These are phyloP conservation scores for Flaveria bidentis DNA, from an alignment of 129 eudicot genomes.

Conservation along the genomic window DNA sequence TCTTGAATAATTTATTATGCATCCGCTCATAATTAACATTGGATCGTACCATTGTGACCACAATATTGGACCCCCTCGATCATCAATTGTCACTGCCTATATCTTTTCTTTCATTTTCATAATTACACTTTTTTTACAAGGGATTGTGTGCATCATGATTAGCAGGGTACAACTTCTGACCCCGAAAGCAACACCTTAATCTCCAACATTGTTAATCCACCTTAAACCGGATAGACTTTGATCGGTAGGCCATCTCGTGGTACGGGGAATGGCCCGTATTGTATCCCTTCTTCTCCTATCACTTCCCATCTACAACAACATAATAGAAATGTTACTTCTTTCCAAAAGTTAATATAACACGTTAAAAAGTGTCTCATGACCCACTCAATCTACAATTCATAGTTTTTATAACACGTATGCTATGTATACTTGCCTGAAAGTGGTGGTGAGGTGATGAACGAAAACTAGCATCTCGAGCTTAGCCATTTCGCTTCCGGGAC, in stretches of 20 bases:
- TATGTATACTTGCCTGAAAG: constrained; percentile 44
- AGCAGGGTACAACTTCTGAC: constrained; percentile 24
- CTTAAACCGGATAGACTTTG: constrained; percentile 22
- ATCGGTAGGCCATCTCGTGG: constrained; percentile 73
- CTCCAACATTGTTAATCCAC: background rate
- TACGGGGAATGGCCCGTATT: constrained; percentile 80
- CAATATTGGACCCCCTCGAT: background rate
- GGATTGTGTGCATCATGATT: constrained; percentile 6
- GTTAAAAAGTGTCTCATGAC: background rate
- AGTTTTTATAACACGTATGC: background rate
- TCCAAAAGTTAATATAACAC: background rate
- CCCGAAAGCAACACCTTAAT: constrained; percentile 23
- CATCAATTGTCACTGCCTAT: constrained; percentile 20
- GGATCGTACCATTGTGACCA: constrained; percentile 29
- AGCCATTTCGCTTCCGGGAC: constrained; percentile 91
- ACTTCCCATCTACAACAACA: constrained; percentile 63
- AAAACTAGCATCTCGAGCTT: constrained; percentile 84
- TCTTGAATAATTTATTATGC: constrained; percentile 17
- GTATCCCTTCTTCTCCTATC: constrained; percentile 67
- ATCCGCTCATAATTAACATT: constrained; percentile 20
- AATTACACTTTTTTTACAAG: constrained; percentile 32
- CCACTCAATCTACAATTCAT: no score
- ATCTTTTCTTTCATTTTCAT: background rate
- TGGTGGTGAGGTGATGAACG: constrained; percentile 77
- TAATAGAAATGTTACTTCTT: background rate